Evolutionary conservation across 345 rosid genomes (phyloP).

Genomic region (Trapa bicornis): DNA sequence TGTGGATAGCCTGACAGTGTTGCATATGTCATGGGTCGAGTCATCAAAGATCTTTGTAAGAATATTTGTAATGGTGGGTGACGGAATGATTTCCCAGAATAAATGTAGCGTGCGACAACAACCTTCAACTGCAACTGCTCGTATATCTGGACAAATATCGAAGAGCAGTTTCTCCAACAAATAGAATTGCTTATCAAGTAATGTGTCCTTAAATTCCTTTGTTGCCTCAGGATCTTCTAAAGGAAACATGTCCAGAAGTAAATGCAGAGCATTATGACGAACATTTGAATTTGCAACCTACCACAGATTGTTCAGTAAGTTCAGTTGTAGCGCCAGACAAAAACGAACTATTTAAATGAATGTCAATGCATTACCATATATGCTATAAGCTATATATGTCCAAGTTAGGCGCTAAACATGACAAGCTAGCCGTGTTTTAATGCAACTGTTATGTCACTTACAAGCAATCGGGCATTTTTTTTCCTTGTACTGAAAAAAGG

Average conservation of each 20-base stretch:
- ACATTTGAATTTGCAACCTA: slow-evolving; percentile 96
- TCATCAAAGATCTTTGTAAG: slow-evolving; percentile 54
- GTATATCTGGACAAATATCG: slow-evolving; percentile 82
- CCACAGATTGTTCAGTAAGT: slow-evolving; percentile 10
- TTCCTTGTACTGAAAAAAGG: not conserved
- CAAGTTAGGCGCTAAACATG: not conserved
- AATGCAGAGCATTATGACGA: slow-evolving; percentile 77
- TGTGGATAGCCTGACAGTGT: slow-evolving; percentile 72
- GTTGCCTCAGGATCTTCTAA: slow-evolving; percentile 88
- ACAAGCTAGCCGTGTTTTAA: not conserved
- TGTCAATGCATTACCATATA: not conserved
- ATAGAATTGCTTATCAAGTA: slow-evolving; percentile 77
- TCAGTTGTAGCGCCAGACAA: not conserved
- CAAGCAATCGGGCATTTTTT: not conserved
- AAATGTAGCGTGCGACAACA: slow-evolving; percentile 73
- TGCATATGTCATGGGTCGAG: slow-evolving; percentile 59
- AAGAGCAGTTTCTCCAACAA: slow-evolving; percentile 60
- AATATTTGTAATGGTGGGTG: slow-evolving; percentile 67
- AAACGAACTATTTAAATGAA: not conserved
- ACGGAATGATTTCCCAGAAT: slow-evolving; percentile 88
- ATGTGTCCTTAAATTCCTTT: slow-evolving; percentile 71
- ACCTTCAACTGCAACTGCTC: slow-evolving; percentile 94
- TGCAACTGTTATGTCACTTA: not conserved
- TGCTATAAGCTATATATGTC: not conserved
- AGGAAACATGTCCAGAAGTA: slow-evolving; percentile 80